Conservation (phyloP, 2,329 filamentous ascomycete genomes). For the Penicillium sp. region DNA sequence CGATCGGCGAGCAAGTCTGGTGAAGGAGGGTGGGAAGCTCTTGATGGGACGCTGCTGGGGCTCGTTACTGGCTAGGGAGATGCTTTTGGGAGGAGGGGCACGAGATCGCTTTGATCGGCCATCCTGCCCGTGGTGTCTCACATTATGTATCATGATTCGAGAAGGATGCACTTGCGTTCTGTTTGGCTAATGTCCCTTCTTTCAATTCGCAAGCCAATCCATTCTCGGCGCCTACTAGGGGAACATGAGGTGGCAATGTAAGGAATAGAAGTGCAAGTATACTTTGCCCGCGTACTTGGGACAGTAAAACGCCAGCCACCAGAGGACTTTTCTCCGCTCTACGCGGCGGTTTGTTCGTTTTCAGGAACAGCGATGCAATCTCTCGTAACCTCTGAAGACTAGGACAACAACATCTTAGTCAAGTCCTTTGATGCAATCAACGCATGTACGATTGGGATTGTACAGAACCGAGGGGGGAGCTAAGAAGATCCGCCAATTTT, state of each 20-base stretch:
- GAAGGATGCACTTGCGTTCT: background rate
- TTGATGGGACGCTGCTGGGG: background rate
- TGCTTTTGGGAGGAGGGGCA: background rate
- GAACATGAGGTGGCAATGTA: background rate
- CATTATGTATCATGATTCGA: background rate
- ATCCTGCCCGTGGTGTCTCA: background rate
- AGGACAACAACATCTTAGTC: background rate
- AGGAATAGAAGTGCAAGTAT: background rate
- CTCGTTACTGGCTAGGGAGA: background rate
- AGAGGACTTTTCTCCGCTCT: background rate
- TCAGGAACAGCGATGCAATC: background rate
- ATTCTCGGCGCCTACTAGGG: background rate
- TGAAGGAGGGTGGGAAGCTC: background rate
- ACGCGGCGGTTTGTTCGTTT: background rate
- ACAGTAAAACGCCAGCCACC: background rate
- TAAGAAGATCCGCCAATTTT: background rate
- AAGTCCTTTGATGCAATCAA: background rate
- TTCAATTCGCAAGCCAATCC: background rate
- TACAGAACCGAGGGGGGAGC: background rate
- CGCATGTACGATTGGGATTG: background rate
- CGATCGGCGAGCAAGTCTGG: slow-evolving; percentile 1
- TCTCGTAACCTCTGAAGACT: background rate
- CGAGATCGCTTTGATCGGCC: slow-evolving; percentile 1
- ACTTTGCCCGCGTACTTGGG: background rate
- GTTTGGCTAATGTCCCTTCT: background rate